These are phyloP conservation scores for Eudorina sp. DNA, from an alignment of 139 green algal genomes.

Conservation along the genomic window DNA sequence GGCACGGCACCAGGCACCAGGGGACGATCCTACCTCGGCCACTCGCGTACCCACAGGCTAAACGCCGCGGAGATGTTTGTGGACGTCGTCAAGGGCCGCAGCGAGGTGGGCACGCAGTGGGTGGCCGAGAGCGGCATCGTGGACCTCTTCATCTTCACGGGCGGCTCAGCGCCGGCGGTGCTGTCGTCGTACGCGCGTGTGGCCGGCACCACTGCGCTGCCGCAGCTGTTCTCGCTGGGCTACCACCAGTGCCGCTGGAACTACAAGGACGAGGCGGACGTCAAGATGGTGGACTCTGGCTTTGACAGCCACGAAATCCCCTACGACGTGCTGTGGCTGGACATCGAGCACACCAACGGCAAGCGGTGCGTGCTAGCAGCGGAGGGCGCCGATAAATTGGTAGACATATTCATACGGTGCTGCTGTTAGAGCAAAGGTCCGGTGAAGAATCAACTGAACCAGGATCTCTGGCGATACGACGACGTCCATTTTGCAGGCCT, in stretches of 20 bases:
- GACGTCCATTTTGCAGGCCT: too few relatives aligned
- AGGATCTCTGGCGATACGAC: too few relatives aligned
- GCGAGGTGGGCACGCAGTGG: slow-evolving; percentile 86
- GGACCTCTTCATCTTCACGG: slow-evolving; percentile 95
- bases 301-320: slow-evolving; percentile 96
- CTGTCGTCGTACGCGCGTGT: slow-evolving; percentile 84
- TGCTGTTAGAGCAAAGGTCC: too few relatives aligned
- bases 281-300: slow-evolving; percentile 80
- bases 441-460: too few relatives aligned
- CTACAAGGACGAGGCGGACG: slow-evolving; percentile 86
- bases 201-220: slow-evolving; percentile 93
- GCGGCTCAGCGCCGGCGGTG: slow-evolving; percentile 77
- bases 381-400: too few relatives aligned
- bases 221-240: slow-evolving; percentile 94
- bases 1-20: too few relatives aligned
- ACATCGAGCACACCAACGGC: slow-evolving; percentile 99
- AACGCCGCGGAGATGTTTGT: slow-evolving; percentile 99
- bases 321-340: slow-evolving; percentile 99
- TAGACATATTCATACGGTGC: too few relatives aligned
- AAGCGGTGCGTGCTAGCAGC: slow-evolving; percentile 79
- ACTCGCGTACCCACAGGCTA: slow-evolving; percentile 71
- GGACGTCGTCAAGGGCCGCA: slow-evolving; percentile 83
- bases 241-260: slow-evolving; percentile 99
- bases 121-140: slow-evolving; percentile 95
- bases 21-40: too few relatives aligned